These are phyloP conservation scores for Xylariaceae sp. DNA, from an alignment of 2,329 filamentous ascomycete genomes.

Conservation along the genomic window DNA sequence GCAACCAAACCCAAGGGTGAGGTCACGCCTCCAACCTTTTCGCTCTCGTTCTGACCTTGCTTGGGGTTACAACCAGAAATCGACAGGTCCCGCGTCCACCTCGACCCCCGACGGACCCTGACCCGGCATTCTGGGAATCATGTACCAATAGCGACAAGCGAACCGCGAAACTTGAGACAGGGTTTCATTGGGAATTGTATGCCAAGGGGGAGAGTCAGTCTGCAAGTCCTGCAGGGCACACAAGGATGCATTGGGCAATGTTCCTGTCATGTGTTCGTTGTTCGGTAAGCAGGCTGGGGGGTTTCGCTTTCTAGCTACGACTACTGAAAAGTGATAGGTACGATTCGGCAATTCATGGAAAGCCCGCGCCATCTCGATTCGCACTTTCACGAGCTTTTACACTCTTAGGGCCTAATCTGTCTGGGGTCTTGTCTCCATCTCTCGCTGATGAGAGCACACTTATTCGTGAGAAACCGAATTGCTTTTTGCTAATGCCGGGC, in stretches of 20 bases:
- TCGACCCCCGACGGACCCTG: not conserved
- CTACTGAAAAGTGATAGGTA: not conserved
- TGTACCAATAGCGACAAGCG: constrained; percentile 15
- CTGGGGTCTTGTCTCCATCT: too few relatives aligned
- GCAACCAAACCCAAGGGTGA: not conserved
- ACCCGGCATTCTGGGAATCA: constrained; percentile 16
- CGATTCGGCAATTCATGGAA: not conserved
- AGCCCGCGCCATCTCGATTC: not conserved
- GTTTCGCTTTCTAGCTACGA: not conserved
- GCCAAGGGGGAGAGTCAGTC: constrained; percentile 10
- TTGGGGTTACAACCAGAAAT: not conserved
- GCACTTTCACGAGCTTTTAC: not conserved
- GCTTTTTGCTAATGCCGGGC: not conserved
- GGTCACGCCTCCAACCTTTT: not conserved
- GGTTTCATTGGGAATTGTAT: constrained; percentile 5
- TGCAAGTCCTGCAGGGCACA: constrained; percentile 9
- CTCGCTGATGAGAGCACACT: too few relatives aligned
- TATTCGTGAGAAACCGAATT: not conserved
- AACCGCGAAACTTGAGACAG: constrained; percentile 13
- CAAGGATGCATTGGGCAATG: not conserved
- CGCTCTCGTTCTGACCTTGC: not conserved
- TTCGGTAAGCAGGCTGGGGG: not conserved
- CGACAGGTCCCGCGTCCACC: not conserved
- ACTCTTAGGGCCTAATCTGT: too few relatives aligned
- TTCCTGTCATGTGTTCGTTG: not conserved